Base-by-base conservation (phyloP, 495 filamentous ascomycete genomes). In the Xylaria sp. region DNA sequence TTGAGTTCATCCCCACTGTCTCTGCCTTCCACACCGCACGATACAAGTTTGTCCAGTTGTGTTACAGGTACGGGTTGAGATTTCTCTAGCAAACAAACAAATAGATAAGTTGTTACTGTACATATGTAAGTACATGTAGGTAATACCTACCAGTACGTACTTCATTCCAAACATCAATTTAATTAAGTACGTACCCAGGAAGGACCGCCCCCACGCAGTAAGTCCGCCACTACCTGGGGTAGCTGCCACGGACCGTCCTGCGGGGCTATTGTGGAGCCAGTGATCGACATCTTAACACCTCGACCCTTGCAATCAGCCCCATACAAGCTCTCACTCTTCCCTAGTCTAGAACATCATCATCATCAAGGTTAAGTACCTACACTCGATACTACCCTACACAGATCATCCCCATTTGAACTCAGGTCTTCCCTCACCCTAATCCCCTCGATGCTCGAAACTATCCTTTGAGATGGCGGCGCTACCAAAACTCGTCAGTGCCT, bases 401-500 rank as follows among this genome's bases (percentile, higher is more conserved):
- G 12, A 15, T 17, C n/a, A 41, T 24, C 59, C 26, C 29, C 17
- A 41, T n/a, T 43, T 43, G 29, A 1, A 43, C 29, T 7, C 12
- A 17, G 14, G n/a, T 62, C 21, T 29, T 44, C 21, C 17, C n/a
- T 43, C 14, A 8, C 59, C 46, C 29, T 2, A 66, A 0, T 35
- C 12, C 46, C 33, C 46, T 52, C 41, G 35, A 33, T 55, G 37
- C 21, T 43, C 59, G 35, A 43, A 15, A 29, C 58, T 17, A 35
- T 0, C 12, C 14, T 24, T 46, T 21, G 21, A 58, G 11, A 71
- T 71, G 69, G 41, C 61, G 26, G 15, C 61, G 7, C 50, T 44
- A 24, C 68, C 69, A 21, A 73, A 65, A 31, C 57, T 76, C 35
- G 11, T 75, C 44, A 53, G 53, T 21, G 76, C 70, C 7, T 46